Percentiles rank a stretch among this genome's conserved stretches.
These are phyloP conservation scores for Trametes elegans DNA, from an alignment of 768 basidiomycete species.

Conservation along the genomic window DNA sequence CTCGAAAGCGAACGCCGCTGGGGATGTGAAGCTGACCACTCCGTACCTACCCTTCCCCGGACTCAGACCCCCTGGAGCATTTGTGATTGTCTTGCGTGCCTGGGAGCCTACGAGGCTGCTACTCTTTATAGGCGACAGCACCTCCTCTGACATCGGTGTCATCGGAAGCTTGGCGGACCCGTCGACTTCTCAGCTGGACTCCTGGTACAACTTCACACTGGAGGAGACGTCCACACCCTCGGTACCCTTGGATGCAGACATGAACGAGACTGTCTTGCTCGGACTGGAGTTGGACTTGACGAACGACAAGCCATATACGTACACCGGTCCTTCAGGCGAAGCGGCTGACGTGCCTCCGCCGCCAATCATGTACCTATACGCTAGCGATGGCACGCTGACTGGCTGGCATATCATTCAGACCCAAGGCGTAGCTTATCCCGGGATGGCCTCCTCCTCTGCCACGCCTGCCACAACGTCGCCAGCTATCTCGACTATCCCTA, in stretches of 20 bases:
- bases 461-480: neutral
- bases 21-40: conserved; percentile 37
- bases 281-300: conserved; percentile 69
- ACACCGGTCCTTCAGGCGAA: conserved; percentile 42
- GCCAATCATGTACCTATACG: conserved; percentile 72
- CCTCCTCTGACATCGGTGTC: conserved; percentile 49
- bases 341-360: conserved; percentile 42
- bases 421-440: conserved; percentile 50
- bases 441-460: conserved; percentile 40
- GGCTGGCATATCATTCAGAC: conserved; percentile 70
- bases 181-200: conserved; percentile 28
- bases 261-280: conserved; percentile 68
- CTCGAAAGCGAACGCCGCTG: conserved; percentile 36
- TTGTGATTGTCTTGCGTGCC: conserved; percentile 36
- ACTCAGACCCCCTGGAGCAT: conserved; percentile 44
- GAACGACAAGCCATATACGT: conserved; percentile 37
- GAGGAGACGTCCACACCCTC: conserved; percentile 53
- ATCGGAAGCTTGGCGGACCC: conserved; percentile 34
- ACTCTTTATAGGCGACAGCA: conserved; percentile 47
- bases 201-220: conserved; percentile 44
- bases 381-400: conserved; percentile 74
- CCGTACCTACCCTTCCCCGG: conserved; percentile 47
- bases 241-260: conserved; percentile 65
- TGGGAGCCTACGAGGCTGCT: conserved; percentile 46
- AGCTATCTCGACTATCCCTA: neutral